Base-by-base conservation (phyloP, 345 rosid species). In the Acer yangbiense region DNA sequence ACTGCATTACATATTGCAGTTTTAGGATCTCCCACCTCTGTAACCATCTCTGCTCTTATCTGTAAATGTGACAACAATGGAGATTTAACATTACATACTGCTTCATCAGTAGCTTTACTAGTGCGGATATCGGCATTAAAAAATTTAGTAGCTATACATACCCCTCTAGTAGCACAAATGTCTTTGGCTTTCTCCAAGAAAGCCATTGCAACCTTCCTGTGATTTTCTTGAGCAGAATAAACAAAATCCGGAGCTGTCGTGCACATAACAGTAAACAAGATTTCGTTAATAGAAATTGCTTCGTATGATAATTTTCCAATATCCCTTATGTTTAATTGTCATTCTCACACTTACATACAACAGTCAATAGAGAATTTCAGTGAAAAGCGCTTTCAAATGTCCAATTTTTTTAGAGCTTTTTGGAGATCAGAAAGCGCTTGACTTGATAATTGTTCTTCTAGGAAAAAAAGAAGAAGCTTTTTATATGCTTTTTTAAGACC, bases 11-110 rank as follows among this genome's bases (percentile, higher is more conserved):
- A 93, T 29, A 89, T 89, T 7, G 86, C 86, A n/a, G 76, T 84
- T 73, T 83, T 83, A 20, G 97, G 87, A 44, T 84, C 91, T 55
- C 98, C 91, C 35, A 81, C 84, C 48, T 92, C 90, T 17, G 87
- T 46, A n/a, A 89, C 61, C 10, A 76, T 85, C 73, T 85, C 87
- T 25, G 83, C 89, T 44, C 64, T 83, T n/a, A 87, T 75, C 88
- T 87, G 78, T 11, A 77, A 27, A n/a, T 20, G 27, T 6, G n/a
- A n/a, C 1, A 35, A 7, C n/a, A 69, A 21, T 32, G 1, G 25
- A 17, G 43, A 18, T 17, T 7, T 25, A 27, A 7, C 41, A 20
- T 4, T 52, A 20, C 73, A 27, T 7, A 14, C 1, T 16, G 58
- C n/a, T 14, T 52, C 57, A 52, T 6, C n/a, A 11, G 7, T 18